Evolutionary conservation across 805 yeast genomes (phyloP).

Genomic region (Candida yuanshanica): DNA sequence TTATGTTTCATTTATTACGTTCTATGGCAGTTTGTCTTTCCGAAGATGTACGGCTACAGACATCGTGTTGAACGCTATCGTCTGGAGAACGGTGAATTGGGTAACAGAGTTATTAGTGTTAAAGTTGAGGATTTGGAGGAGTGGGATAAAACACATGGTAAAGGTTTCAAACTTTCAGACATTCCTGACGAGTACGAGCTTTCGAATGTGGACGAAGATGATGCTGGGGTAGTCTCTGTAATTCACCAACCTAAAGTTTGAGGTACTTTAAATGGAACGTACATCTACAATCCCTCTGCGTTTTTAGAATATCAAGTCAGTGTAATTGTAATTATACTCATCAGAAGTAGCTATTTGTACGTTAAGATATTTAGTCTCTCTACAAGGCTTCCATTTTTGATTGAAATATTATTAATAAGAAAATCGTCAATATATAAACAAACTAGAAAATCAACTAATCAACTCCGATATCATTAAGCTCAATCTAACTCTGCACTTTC

Average conservation of each 20-base stretch:
- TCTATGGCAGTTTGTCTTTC: slow-evolving; percentile 53
- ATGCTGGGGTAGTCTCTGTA: background rate
- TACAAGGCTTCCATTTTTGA: too few relatives aligned
- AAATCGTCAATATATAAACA: too few relatives aligned
- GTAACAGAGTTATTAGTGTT: slow-evolving; percentile 43
- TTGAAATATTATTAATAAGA: too few relatives aligned
- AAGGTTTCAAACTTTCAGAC: background rate
- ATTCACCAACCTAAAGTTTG: background rate
- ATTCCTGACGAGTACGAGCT: background rate
- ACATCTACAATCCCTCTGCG: too few relatives aligned
- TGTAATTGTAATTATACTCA: too few relatives aligned
- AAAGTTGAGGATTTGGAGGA: slow-evolving; percentile 12
- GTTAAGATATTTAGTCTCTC: too few relatives aligned
- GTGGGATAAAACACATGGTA: slow-evolving; percentile 10
- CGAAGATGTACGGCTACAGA: slow-evolving; percentile 44
- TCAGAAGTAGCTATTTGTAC: too few relatives aligned
- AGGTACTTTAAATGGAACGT: too few relatives aligned
- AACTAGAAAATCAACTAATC: too few relatives aligned
- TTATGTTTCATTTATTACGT: slow-evolving; percentile 60
- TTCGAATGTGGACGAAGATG: too few relatives aligned
- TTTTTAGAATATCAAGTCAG: too few relatives aligned
- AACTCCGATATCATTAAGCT: background rate
- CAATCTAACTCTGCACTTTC: slow-evolving; percentile 11
- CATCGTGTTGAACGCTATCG: slow-evolving; percentile 44
- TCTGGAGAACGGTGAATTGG: slow-evolving; percentile 63